Base-by-base conservation (phyloP, 1,139 yeast species). In the Candida tropicalis region DNA sequence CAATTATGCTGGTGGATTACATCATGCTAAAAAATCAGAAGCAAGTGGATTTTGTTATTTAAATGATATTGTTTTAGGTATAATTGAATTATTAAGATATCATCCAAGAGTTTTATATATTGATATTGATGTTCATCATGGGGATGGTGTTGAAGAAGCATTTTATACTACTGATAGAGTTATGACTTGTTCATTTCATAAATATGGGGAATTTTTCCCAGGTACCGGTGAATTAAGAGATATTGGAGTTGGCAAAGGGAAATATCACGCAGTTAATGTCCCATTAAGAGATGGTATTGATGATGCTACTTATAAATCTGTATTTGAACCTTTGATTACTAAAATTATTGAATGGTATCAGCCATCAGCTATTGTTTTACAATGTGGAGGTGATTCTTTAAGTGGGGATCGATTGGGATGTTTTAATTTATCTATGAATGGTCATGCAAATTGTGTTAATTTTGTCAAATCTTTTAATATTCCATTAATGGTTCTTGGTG, bases 81-180 rank as follows among this genome's bases (percentile, higher is more conserved):
- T 91, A 34, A 66, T 93, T 45, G 89, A 91, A 56, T 67, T 93
- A 45, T 73, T 93, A 52, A 75, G 97, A 48, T 86, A 85, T 51
- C 96, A 90, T 61, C 91, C 98, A 7, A 75, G 99, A 46, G 97
- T 93, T 5, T 70, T 93, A 55, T 93, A 93, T 62, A 89, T 93
- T 45, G 99, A 93, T 64, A 91, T 91, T 44, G 99, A 93, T 63
- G 82, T 93, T 24, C 99, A 93, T 63, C 99, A 93, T 61, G 99
- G 99, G 17, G 99, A 93, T 63, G 99, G 99, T 43, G 99, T 93
- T 1, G 97, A 93, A 62, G 98, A 93, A 64, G 98, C 98, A 1
- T 93, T 93, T 56, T 90, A 91, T 62, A 82, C 95, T 31, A 88
- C 97, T 3, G 98, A 93, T 63, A 70, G 99, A 46, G 99, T 93